Percentiles rank a stretch among this genome's conserved stretches.
These are phyloP conservation scores for Coccomyxa subellipsoidea DNA, from an alignment of 163 green algal species.

Conservation along the genomic window DNA sequence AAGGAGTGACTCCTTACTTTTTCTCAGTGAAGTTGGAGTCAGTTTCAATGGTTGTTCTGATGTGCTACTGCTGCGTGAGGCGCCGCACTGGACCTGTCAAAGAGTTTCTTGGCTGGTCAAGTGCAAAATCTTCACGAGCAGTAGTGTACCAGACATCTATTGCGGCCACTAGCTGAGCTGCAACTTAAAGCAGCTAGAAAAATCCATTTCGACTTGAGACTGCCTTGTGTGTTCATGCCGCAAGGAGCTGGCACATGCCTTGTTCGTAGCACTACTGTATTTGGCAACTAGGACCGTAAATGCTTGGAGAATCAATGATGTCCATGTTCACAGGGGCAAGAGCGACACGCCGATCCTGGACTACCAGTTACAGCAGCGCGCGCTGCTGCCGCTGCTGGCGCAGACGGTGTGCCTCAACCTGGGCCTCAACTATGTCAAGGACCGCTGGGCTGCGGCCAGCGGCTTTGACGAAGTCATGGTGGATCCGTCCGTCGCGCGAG, in stretches of 20 bases:
- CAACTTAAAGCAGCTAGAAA: no score
- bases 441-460: conserved; percentile 61
- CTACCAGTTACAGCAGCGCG: conserved; percentile 92
- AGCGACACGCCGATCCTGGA: conserved; percentile 86
- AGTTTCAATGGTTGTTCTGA: no score
- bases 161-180: no score
- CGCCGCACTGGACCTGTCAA: no score
- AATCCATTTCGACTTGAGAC: no score
- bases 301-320: neutral
- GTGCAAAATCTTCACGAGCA: no score
- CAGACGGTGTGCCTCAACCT: conserved; percentile 80
- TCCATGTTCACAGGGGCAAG: conserved; percentile 39
- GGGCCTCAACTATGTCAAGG: conserved; percentile 73
- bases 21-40: no score
- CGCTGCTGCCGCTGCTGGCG: conserved; percentile 82
- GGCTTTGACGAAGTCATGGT: conserved; percentile 65
- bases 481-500: conserved; percentile 36
- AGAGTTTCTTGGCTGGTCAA: no score
- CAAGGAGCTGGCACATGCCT: no score
- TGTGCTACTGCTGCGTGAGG: no score
- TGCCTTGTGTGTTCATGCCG: no score
- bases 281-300: neutral
- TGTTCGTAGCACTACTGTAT: neutral
- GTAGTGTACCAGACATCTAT: neutral
- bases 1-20: no score